phyloP scores from a whole-genome alignment of 225 moss, liverwort and hornwort species.

The Bryoerythrophyllum caledonicum region DNA sequence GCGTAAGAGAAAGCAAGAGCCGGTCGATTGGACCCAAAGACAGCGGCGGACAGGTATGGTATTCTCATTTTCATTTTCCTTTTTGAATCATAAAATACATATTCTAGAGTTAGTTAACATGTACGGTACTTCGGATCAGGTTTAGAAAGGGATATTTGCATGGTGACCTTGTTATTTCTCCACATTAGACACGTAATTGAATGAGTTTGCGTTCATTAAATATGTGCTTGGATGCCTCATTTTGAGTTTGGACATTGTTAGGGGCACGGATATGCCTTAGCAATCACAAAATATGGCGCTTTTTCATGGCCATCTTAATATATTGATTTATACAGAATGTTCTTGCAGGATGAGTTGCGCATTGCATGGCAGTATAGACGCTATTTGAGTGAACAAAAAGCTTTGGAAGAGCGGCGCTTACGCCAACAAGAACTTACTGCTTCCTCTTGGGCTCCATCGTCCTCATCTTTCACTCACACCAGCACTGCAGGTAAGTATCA shows the following conservation, averaged over 20 bases:
- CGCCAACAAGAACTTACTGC: constrained; percentile 70
- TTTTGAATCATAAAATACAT: too few species aligned
- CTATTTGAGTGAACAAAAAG: constrained; percentile 84
- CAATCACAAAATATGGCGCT: not conserved
- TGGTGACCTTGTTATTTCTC: not conserved
- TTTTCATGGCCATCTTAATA: not conserved
- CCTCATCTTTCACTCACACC: constrained; percentile 36
- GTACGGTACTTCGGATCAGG: not conserved
- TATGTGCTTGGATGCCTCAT: not conserved
- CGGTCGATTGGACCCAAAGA: constrained; percentile 32
- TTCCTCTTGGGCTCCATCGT: constrained; percentile 60
- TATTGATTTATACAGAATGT: not conserved
- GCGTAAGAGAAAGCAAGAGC: constrained; percentile 54
- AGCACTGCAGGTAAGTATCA: constrained; percentile 27
- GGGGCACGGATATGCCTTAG: not conserved
- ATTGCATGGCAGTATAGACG: constrained; percentile 97
- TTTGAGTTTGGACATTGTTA: not conserved
- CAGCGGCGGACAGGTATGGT: constrained; percentile 42
- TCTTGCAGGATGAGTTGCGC: constrained; percentile 78
- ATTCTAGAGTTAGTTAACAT: not conserved
- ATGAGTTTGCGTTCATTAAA: constrained; percentile 13
- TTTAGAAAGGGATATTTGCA: not conserved
- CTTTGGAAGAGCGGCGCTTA: constrained; percentile 74
- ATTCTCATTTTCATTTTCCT: too few species aligned
- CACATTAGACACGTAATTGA: not conserved